Base-by-base conservation (phyloP, 768 basidiomycete species). In the Boletales sp. region DNA sequence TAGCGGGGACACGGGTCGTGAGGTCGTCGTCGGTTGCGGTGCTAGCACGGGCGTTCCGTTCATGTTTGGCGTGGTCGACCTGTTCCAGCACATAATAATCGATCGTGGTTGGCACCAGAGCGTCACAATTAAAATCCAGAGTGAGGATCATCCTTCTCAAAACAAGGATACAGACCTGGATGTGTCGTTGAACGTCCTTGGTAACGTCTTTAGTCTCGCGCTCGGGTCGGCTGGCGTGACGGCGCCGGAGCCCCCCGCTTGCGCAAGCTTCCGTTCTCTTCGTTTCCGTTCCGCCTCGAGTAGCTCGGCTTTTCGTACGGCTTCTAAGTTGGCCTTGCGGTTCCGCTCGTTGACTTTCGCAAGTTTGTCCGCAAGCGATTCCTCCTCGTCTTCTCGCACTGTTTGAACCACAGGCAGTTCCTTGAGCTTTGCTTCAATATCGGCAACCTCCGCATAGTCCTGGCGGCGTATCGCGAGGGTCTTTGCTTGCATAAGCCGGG, bases 321-420 rank as follows among this genome's bases (percentile, higher is more conserved):
- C 81, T 60, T 94, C 95, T 56, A 82, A 55, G 50, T 95, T 95
- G 29, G 86, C 85, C 64, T 81, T 86, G 48, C 89, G 79, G 66
- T 97, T 97, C 48, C 92, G 81, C 70, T 94, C 91, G 63, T 95
- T 97, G 47, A 98, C 84, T 62, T 73, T 82, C 14, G 88, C 81
- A 21, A 95, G 75, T 61, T 80, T 69, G 54, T 89, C 59, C 10
- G 61, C 65, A 7, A 66, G 61, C 7, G 68, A 68, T 52, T 64
- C 66, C 17, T 62, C 64, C 4, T 65, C 63, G 42, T 63, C 68
- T 44, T 61, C 66, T 39, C 60, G 58, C 10, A 37, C 17, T n/a
- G 8, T 40, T 36, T 58, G 58, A n/a, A 54, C 41, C 13, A 40
- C 48, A 10, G 65, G 65, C 15, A 88, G 69, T 30, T 76, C 75